Evolutionary conservation across 2,329 filamentous ascomycete species (phyloP), one percentile per base, ranked within the genome.

Genomic region (Aspergillus novofumigatus): DNA sequence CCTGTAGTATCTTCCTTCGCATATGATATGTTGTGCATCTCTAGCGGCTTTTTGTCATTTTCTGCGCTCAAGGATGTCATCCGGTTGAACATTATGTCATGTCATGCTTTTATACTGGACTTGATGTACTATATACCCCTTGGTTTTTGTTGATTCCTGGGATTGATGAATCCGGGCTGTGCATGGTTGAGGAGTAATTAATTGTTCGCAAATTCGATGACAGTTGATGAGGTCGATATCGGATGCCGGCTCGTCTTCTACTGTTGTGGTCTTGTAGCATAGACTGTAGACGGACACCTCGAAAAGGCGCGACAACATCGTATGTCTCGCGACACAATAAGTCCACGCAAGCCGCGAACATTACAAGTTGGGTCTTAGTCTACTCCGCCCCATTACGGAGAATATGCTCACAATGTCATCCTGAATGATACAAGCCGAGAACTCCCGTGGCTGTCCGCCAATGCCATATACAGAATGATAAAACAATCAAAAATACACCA

Each of bases 121-220:
- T 17, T 5, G 32, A 38, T 38, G 49, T 49, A 55, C 49, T 48
- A 52, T 53, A 58, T 58, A 58, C 56, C 56, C 53, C 53, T 52
- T 52, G n/a, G 25, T 55, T 53, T 35, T 49, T 51, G 54, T 29
- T 48, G 35, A 48, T 59, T 56, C 45, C 58, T 65, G 51, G 60
- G 45, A 47, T 47, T 35, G 32, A 17, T 38, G 14, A 38, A 38
- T 38, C 32, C 32, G 14, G 14, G 32, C 32, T 38, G 32, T 38
- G 32, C 32, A 38, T 38, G 17, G 14, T 17, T 38, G 32, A 17
- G 14, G 32, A 38, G 32, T 38, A 38, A 17, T 32, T 38, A 38
- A 17, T 32, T 38, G 32, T 38, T 38, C 14, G 14, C 14, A 38
- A 32, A 17, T 17, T 35, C 32, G 14, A 17, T 11, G 14, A 35